Evolutionary conservation across 495 filamentous ascomycete species (phyloP).

Genomic region (Parachaetomium inaequale): DNA sequence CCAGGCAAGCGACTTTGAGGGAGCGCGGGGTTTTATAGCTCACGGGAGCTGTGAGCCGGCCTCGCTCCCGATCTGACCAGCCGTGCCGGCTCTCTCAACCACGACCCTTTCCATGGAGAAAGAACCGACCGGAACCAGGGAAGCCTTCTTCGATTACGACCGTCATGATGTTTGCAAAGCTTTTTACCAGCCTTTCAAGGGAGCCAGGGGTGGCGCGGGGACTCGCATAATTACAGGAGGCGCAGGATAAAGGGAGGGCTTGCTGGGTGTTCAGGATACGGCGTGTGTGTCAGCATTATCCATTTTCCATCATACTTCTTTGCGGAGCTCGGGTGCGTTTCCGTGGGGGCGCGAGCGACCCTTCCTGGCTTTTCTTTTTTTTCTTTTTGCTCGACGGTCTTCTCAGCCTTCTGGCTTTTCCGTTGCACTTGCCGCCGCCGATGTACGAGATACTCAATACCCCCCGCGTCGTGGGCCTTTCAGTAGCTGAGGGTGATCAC

Average conservation of each 20-base stretch:
- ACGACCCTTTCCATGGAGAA: background rate
- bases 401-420: background rate
- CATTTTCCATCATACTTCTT: background rate
- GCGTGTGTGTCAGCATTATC: slow-evolving; percentile 12
- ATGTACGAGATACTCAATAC: slow-evolving; percentile 1
- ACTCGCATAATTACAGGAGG: slow-evolving; percentile 5
- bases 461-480: background rate
- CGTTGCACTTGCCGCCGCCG: background rate
- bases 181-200: background rate
- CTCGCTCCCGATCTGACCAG: slow-evolving; percentile 11
- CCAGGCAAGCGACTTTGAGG: slow-evolving; percentile 77
- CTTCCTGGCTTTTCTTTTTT: background rate
- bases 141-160: slow-evolving; percentile 12
- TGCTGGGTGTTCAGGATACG: slow-evolving; percentile 27
- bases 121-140: background rate
- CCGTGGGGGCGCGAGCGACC: background rate
- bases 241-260: slow-evolving; percentile 2
- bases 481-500: background rate
- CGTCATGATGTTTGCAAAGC: slow-evolving; percentile 15
- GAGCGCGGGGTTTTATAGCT: background rate
- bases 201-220: background rate
- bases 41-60: slow-evolving; percentile 13
- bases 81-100: background rate
- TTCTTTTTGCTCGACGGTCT: background rate
- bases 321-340: slow-evolving; percentile 2